phyloP scores from a whole-genome alignment of 495 filamentous ascomycete genomes.

The Aspergillus egyptiacus region DNA sequence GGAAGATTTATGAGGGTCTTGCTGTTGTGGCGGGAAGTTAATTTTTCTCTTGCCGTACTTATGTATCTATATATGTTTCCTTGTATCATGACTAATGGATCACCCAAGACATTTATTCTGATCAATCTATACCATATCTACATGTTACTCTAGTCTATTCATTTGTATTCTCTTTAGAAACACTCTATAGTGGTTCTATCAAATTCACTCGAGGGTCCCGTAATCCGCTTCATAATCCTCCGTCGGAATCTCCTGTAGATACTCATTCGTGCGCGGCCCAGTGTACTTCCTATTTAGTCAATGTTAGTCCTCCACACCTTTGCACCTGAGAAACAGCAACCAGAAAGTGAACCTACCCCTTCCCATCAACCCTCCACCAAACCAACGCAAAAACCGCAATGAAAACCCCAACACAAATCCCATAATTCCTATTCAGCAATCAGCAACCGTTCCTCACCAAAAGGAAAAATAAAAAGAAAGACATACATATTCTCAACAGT shows the following conservation, averaged over 20 bases:
- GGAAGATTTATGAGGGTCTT: conserved; percentile 75
- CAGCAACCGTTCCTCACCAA: background rate
- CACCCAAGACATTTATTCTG: too few species aligned
- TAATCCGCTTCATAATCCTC: conserved; percentile 27
- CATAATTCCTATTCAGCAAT: conserved; percentile 52
- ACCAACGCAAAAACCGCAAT: conserved; percentile 55
- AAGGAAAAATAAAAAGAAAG: background rate
- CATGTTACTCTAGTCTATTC: too few species aligned
- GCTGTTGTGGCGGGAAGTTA: conserved; percentile 70
- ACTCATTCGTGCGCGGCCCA: conserved; percentile 50
- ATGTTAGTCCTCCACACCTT: background rate
- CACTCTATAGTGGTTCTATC: background rate
- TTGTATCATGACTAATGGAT: background rate
- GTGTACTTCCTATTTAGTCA: conserved; percentile 46
- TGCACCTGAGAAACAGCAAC: background rate
- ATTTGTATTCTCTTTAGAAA: background rate
- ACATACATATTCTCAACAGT: conserved; percentile 57
- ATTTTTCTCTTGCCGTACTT: background rate
- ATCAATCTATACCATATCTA: too few species aligned
- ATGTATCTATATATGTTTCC: conserved; percentile 9
- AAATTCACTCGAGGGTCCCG: conserved; percentile 17
- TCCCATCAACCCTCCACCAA: conserved; percentile 62
- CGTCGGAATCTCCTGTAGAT: conserved; percentile 32
- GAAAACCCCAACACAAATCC: conserved; percentile 56
- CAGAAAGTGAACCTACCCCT: conserved; percentile 39